phyloP scores from a whole-genome alignment of 148 eudicot genomes.

The Camellia japonica region DNA sequence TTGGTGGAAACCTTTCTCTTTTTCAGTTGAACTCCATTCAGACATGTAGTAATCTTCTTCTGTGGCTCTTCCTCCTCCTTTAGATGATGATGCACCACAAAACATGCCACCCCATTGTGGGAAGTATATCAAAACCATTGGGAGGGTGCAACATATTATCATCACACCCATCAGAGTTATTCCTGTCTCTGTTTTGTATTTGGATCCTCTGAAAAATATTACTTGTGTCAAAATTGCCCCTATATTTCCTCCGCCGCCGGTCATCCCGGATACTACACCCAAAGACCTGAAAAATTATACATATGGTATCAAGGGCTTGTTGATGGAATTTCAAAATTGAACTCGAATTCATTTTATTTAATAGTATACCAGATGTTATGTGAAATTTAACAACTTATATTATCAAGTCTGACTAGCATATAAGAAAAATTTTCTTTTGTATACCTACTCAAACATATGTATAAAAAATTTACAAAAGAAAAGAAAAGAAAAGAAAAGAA shows the following conservation, averaged over 20 bases:
- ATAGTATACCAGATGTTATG: background rate
- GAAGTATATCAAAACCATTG: constrained; percentile 49
- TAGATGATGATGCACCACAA: constrained; percentile 42
- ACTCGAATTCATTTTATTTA: background rate
- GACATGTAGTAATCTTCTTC: constrained; percentile 71
- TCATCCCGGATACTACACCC: constrained; percentile 83
- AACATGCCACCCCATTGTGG: constrained; percentile 94
- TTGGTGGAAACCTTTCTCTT: constrained; percentile 40
- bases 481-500: too few relatives aligned
- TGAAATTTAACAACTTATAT: too few relatives aligned
- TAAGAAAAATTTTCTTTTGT: too few relatives aligned
- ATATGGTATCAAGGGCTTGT: background rate
- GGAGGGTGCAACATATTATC: constrained; percentile 66
- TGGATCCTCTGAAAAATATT: constrained; percentile 79
- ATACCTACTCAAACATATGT: too few relatives aligned
- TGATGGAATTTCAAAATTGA: too few relatives aligned
- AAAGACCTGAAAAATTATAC: constrained; percentile 43
- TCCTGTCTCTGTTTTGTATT: constrained; percentile 53
- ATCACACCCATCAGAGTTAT: constrained; percentile 78
- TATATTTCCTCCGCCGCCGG: constrained; percentile 82
- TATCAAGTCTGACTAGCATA: too few relatives aligned
- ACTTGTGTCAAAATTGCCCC: constrained; percentile 82
- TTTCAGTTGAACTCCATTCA: constrained; percentile 59
- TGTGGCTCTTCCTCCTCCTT: constrained; percentile 16
- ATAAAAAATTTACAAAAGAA: too few relatives aligned